A percentile compares a stretch with the other conserved stretches of the same genome.
These are phyloP conservation scores for Domatiomyces catenatus DNA, from an alignment of 2,329 filamentous ascomycete genomes.

Conservation along the genomic window DNA sequence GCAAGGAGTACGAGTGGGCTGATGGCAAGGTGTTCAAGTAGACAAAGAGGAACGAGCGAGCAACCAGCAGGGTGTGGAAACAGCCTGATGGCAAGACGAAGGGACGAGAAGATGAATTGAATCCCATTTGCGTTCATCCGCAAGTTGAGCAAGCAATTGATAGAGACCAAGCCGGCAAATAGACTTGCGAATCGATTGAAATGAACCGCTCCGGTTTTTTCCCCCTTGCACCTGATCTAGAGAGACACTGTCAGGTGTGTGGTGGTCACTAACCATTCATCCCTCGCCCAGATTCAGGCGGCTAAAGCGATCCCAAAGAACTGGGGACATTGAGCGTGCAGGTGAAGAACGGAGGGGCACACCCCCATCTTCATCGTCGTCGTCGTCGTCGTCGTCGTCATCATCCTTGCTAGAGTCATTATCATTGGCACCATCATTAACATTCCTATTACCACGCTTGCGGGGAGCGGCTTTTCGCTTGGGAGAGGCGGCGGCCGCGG, in stretches of 20 bases:
- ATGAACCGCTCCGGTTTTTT: no score
- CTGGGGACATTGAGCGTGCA: not conserved
- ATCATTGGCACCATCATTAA: not conserved
- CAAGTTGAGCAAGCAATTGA: not conserved
- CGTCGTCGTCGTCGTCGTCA: not conserved
- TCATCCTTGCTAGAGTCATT: not conserved
- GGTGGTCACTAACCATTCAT: not conserved
- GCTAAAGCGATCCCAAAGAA: not conserved
- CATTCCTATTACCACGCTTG: not conserved
- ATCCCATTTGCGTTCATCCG: not conserved
- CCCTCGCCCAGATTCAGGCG: not conserved
- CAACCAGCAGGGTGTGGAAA: not conserved
- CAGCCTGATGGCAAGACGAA: not conserved
- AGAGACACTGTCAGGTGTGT: no score
- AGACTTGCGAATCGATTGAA: not conserved
- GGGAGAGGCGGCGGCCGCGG: not conserved
- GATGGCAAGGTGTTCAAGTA: constrained; percentile 99
- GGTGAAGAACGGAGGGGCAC: not conserved
- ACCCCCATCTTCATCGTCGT: not conserved
- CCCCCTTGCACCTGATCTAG: no score
- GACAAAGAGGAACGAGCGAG: constrained; percentile 20
- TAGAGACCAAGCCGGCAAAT: not conserved
- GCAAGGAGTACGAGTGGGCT: constrained; percentile 78
- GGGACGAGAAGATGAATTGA: not conserved
- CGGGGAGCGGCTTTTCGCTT: not conserved